phyloP scores from a whole-genome alignment of 208 protist species.

The Trypanosoma scelopori region DNA sequence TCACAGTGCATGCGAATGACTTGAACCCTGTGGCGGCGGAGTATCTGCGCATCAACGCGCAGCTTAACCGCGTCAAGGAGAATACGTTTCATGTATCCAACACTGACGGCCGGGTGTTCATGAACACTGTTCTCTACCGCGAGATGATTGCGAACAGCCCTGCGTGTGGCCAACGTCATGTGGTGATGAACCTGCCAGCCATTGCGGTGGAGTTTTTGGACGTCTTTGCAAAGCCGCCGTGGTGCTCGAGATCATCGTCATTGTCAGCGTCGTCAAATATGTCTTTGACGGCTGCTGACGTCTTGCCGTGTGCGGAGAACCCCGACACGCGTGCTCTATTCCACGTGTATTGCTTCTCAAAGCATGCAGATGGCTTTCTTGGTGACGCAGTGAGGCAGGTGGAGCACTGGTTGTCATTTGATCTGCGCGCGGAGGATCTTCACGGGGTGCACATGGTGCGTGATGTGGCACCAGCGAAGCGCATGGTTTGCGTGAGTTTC shows the following conservation, averaged over 20 bases:
- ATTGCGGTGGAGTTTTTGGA: slow-evolving; percentile 96
- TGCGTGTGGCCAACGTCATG: slow-evolving; percentile 65
- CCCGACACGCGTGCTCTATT: slow-evolving; percentile 50
- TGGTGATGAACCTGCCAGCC: slow-evolving; percentile 97
- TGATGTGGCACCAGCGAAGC: slow-evolving; percentile 93
- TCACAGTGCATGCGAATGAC: slow-evolving; percentile 95
- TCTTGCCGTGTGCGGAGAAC: not conserved
- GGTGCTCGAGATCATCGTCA: slow-evolving; percentile 17
- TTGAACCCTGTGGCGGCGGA: slow-evolving; percentile 95
- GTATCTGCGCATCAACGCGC: slow-evolving; percentile 89
- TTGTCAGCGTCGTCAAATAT: not conserved
- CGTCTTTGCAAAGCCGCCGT: slow-evolving; percentile 58
- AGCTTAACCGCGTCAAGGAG: slow-evolving; percentile 79
- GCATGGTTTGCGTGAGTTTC: slow-evolving; percentile 95
- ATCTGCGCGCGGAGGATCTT: slow-evolving; percentile 36
- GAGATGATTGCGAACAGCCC: slow-evolving; percentile 21
- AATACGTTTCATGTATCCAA: slow-evolving; percentile 83
- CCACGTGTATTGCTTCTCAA: slow-evolving; percentile 90
- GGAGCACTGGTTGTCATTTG: slow-evolving; percentile 50
- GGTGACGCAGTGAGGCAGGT: slow-evolving; percentile 74
- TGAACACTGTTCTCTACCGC: slow-evolving; percentile 75
- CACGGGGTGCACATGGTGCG: slow-evolving; percentile 87
- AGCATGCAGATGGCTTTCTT: slow-evolving; percentile 46
- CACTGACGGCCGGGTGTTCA: slow-evolving; percentile 94
- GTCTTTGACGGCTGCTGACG: too few relatives aligned